These are phyloP conservation scores for Begonia masoniana DNA, from an alignment of 306 rosid species.

Conservation along the genomic window DNA sequence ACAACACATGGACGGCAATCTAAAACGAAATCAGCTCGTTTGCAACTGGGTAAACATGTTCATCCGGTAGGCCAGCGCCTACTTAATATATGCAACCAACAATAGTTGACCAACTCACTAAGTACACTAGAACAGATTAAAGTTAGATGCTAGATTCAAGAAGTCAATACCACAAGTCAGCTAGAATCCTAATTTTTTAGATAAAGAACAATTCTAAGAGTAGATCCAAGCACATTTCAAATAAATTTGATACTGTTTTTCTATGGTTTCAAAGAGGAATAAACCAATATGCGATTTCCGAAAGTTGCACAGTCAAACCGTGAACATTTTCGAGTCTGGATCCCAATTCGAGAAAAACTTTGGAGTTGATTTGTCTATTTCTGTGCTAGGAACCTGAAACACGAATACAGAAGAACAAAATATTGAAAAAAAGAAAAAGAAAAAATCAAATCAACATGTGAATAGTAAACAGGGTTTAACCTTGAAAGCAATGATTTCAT, in stretches of 20 bases:
- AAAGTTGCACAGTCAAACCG: slow-evolving; percentile 26
- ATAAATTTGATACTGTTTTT: neutral
- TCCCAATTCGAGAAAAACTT: slow-evolving; percentile 98
- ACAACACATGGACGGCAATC: too few species aligned
- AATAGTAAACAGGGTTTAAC: slow-evolving; percentile 16
- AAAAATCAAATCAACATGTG: neutral
- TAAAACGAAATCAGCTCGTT: too few species aligned
- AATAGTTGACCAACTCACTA: neutral
- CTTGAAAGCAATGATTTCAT: slow-evolving; percentile 87
- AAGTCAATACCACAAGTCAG: too few species aligned
- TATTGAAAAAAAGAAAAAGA: neutral
- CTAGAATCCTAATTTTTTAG: too few species aligned
- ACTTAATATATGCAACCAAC: too few species aligned
- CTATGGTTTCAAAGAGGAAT: neutral
- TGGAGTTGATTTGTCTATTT: slow-evolving; percentile 84
- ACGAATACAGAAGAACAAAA: neutral
- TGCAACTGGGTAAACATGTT: neutral
- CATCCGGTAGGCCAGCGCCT: neutral
- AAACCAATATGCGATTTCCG: neutral
- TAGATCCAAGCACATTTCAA: neutral
- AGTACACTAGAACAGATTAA: too few species aligned
- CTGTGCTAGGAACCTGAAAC: slow-evolving; percentile 87
- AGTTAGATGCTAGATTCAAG: neutral
- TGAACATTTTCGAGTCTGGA: slow-evolving; percentile 95
- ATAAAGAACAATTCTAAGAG: neutral